phyloP scores from a whole-genome alignment of 2,329 filamentous ascomycete genomes.

The Rhexocercosporidium sp. region DNA sequence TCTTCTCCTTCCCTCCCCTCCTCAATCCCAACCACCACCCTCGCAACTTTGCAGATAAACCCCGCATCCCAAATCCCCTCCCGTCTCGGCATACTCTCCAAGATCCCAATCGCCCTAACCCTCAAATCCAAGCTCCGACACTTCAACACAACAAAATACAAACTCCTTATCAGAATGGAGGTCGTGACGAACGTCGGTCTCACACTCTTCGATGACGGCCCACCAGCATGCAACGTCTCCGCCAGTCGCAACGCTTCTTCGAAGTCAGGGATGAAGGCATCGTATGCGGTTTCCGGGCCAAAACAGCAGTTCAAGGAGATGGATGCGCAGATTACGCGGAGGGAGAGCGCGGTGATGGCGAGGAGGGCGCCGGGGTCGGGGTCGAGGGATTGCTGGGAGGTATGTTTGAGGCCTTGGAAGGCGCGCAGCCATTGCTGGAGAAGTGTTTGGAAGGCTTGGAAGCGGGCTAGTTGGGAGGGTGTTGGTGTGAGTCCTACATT shows the following conservation, averaged over 20 bases:
- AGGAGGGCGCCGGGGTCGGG: not conserved
- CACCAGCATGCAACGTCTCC: not conserved
- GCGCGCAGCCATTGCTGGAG: not conserved
- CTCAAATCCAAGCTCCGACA: not conserved
- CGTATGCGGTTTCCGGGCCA: not conserved
- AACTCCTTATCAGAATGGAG: not conserved
- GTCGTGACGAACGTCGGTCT: not conserved
- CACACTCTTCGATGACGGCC: not conserved
- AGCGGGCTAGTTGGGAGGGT: not conserved
- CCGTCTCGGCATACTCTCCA: not conserved
- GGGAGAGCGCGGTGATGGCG: not conserved
- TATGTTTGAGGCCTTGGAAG: not conserved
- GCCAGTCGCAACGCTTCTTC: not conserved
- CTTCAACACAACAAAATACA: constrained; percentile 2
- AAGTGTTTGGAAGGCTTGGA: not conserved
- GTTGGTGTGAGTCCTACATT: not conserved
- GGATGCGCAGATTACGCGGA: not conserved
- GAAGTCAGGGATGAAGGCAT: not conserved
- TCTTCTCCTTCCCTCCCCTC: not conserved
- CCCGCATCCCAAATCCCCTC: not conserved
- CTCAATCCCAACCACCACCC: not conserved
- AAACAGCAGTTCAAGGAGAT: not conserved
- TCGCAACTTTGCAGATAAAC: not conserved
- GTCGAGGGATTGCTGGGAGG: not conserved
- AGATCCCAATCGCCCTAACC: not conserved